phyloP scores from a whole-genome alignment of 2,329 filamentous ascomycete genomes.

The Dactylellina cionopaga region DNA sequence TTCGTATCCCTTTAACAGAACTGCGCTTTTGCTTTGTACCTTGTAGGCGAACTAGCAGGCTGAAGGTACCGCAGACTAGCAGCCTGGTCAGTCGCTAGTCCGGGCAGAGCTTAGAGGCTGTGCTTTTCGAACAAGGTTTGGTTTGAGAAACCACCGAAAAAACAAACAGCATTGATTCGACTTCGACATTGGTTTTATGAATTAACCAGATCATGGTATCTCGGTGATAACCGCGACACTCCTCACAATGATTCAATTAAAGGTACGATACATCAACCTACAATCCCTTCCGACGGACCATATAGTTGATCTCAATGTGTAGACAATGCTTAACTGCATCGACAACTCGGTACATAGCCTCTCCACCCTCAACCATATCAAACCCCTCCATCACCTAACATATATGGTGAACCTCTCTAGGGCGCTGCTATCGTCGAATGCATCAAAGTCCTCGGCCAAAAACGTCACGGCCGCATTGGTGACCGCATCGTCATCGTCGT shows the following conservation, averaged over 20 bases:
- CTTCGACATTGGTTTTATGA: not conserved
- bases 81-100: no score
- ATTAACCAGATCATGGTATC: slow-evolving; percentile 24
- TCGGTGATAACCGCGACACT: slow-evolving; percentile 35
- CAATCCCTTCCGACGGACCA: not conserved
- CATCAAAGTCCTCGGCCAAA: slow-evolving; percentile 89
- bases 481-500: slow-evolving; percentile 98
- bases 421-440: slow-evolving; percentile 95
- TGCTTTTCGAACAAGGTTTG: slow-evolving; percentile 31
- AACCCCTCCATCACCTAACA: slow-evolving; percentile 14
- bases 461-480: slow-evolving; percentile 89
- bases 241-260: slow-evolving; percentile 87
- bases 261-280: slow-evolving; percentile 65
- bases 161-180: slow-evolving; percentile 1
- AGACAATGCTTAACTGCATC: slow-evolving; percentile 99
- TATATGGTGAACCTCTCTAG: slow-evolving; percentile 9
- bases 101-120: slow-evolving; percentile 24
- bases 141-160: slow-evolving; percentile 16
- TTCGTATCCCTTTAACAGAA: slow-evolving; percentile 12
- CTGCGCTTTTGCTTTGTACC: slow-evolving; percentile 26
- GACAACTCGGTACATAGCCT: slow-evolving; percentile 81
- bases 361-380: not conserved
- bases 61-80: no score
- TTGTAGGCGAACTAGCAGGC: slow-evolving; percentile 22
- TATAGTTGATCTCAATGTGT: slow-evolving; percentile 37